Conservation (phyloP, 306 rosid species). For the Medicago arabica region DNA sequence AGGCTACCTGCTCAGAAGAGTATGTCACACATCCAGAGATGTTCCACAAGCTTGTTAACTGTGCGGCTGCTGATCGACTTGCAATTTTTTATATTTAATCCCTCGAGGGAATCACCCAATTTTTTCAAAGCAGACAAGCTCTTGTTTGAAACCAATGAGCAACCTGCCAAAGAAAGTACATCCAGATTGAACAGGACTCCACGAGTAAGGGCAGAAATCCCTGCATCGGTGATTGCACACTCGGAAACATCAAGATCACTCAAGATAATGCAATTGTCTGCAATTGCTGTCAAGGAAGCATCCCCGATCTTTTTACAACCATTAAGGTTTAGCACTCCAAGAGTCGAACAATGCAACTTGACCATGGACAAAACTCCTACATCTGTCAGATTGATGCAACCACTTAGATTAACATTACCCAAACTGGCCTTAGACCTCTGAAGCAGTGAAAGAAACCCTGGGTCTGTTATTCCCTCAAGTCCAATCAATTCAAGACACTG, state of each 20-base stretch:
- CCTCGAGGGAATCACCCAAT: constrained; percentile 69
- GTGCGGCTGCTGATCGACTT: constrained; percentile 62
- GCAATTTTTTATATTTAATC: constrained; percentile 81
- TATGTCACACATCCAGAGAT: constrained; percentile 81
- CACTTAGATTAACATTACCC: constrained; percentile 67
- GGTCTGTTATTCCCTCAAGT: constrained; percentile 72
- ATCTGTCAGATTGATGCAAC: constrained; percentile 77
- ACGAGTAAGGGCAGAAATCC: constrained; percentile 64
- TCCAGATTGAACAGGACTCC: constrained; percentile 59
- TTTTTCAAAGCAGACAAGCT: constrained; percentile 62
- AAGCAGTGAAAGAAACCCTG: constrained; percentile 69
- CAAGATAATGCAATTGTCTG: constrained; percentile 64
- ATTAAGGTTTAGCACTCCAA: constrained; percentile 72
- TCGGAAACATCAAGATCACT: constrained; percentile 79
- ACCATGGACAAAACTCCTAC: constrained; percentile 57
- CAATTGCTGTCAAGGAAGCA: constrained; percentile 68
- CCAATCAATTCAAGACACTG: constrained; percentile 72
- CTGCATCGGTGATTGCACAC: constrained; percentile 71
- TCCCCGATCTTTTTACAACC: constrained; percentile 70
- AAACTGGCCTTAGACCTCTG: constrained; percentile 72
- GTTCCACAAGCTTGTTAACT: constrained; percentile 60
- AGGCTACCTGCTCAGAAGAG: constrained; percentile 57
- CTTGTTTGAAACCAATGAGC: constrained; percentile 65
- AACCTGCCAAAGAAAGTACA: constrained; percentile 77
- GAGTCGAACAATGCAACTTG: constrained; percentile 66